These are phyloP conservation scores for Pichia occidentalis DNA, from an alignment of 805 yeast genomes.

Conservation along the genomic window DNA sequence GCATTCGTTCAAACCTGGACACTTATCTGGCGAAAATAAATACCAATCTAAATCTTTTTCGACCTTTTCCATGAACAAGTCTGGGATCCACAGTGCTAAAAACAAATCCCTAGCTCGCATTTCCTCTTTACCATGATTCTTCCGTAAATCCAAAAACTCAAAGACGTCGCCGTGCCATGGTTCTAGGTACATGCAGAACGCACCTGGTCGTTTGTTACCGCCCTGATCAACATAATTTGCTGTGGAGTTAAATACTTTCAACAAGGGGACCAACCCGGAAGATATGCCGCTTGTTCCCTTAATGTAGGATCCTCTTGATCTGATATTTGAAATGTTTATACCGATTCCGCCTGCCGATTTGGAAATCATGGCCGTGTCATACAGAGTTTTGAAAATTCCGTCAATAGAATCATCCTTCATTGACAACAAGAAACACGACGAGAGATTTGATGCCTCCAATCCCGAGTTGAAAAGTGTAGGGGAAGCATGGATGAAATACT, in stretches of 20 bases:
- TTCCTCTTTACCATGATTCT: conserved; percentile 95
- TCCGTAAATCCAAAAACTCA: conserved; percentile 78
- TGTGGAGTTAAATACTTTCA: conserved; percentile 89
- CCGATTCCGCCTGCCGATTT: conserved; percentile 97
- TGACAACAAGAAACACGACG: conserved; percentile 87
- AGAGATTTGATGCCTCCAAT: conserved; percentile 74
- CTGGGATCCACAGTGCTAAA: conserved; percentile 93
- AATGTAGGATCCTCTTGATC: conserved; percentile 81
- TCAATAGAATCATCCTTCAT: conserved; percentile 94
- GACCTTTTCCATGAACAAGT: conserved; percentile 88
- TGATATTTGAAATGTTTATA: conserved; percentile 76
- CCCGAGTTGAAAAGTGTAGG: conserved; percentile 95
- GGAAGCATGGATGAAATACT: conserved; percentile 88
- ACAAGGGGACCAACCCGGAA: conserved; percentile 92
- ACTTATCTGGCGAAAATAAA: conserved; percentile 80
- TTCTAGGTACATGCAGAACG: conserved; percentile 87
- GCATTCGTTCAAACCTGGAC: conserved; percentile 76
- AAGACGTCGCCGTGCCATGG: conserved; percentile 96
- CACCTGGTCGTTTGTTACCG: conserved; percentile 97
- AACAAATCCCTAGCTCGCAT: conserved; percentile 88
- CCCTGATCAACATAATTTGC: conserved; percentile 98
- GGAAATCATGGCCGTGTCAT: conserved; percentile 83
- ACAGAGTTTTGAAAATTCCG: conserved; percentile 86
- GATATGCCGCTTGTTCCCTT: conserved; percentile 92
- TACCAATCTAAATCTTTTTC: conserved; percentile 78